phyloP scores from a whole-genome alignment of 1,284 basidiomycete genomes.

The Spongiforma sp. region DNA sequence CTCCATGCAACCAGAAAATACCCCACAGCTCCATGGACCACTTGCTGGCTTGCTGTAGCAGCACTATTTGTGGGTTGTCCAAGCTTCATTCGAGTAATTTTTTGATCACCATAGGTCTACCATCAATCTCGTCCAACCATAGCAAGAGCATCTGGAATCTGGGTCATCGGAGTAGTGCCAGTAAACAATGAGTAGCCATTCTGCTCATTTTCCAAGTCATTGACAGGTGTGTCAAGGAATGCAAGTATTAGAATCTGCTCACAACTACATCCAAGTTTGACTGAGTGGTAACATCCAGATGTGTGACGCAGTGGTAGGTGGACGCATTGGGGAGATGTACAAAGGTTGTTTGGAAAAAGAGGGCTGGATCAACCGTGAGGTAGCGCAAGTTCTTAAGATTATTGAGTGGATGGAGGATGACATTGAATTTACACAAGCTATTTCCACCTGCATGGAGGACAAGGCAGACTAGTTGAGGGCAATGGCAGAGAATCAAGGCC shows the following conservation, averaged over 20 bases:
- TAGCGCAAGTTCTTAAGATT: not conserved
- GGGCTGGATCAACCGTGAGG: not conserved
- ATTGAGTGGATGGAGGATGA: not conserved
- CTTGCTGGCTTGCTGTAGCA: not conserved
- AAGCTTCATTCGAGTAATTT: not conserved
- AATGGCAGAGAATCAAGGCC: not conserved
- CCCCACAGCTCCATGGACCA: not conserved
- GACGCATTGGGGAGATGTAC: not conserved
- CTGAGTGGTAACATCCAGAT: not conserved
- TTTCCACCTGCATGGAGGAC: not conserved
- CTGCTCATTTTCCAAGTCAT: not conserved
- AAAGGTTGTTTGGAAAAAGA: not conserved
- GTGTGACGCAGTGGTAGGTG: not conserved
- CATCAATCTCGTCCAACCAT: not conserved
- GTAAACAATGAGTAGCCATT: not conserved
- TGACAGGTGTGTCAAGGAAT: constrained; percentile 1
- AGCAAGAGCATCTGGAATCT: constrained; percentile 2
- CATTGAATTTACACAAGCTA: not conserved
- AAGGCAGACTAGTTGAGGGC: not conserved
- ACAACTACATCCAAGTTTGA: not conserved
- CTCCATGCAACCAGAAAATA: not conserved
- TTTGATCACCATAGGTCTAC: not conserved
- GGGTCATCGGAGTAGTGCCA: not conserved
- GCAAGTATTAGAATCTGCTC: not conserved
- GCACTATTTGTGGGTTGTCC: not conserved